Evolutionary conservation across 495 filamentous ascomycete genomes (phyloP), one percentile per base, ranked within the genome.

Genomic region (Lasiosphaeria hispida): DNA sequence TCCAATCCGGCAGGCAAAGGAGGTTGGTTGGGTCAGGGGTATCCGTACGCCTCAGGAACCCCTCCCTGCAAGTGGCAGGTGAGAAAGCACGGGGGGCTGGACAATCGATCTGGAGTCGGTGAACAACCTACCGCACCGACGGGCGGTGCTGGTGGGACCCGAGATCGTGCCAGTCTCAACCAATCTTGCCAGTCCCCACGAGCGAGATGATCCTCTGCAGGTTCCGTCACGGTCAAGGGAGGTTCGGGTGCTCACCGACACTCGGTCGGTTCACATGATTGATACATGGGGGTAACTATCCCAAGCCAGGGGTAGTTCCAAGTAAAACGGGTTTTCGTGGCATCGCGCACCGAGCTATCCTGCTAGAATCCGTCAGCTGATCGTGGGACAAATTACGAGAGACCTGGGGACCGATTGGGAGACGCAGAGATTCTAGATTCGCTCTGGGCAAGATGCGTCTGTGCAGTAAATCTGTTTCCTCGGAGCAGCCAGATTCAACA

Each of bases 371-470:
- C 33, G 18, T 45, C 41, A 43, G 23, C 42, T 39, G 42, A 56
- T 40, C 38, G 37, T 45, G 42, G 30, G 17, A 51, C 38, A 54
- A 18, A 59, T 59, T 59, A 54, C 57, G 57, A 59, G 42, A 59
- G 35, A 59, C 35, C 34, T 14, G 23, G 23, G 23, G 23, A 30
- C 23, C 17, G 43, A 35, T 34, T 17, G 30, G 15, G 30, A 11
- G 23, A 45, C 39, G 23, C 30, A 39, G 53, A 47, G 33, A 43
- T 11, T 45, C 53, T 33, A 23, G 39, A 18, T 34, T 40, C 19
- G 53, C 34, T 41, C 5, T 39, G 18, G 53, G 40, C 7, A 55
- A 34, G 11, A 19, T 55, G 53, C 40, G 7, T 30, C 13, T 45
- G 42, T 17, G 13, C 17, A 47, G 30, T 23, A 23, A 17, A 17